These are phyloP conservation scores for Sclerotinia minor DNA, from an alignment of 2,329 filamentous ascomycete species.

Conservation along the genomic window DNA sequence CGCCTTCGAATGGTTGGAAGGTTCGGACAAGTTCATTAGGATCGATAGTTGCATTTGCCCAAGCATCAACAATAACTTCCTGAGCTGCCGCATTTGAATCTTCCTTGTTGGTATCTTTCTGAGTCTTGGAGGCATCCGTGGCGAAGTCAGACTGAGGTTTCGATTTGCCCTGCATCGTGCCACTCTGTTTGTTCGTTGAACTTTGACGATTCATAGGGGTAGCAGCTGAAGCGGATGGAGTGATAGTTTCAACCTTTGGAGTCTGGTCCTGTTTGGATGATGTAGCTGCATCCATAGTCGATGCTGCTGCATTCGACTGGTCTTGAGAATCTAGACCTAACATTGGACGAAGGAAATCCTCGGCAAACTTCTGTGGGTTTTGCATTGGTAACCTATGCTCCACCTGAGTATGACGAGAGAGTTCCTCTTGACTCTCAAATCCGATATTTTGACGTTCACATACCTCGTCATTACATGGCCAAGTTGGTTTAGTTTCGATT, in stretches of 20 bases:
- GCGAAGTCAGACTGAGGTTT: conserved; percentile 29
- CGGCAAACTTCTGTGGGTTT: conserved; percentile 55
- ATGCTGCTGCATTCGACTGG: conserved; percentile 29
- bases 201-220: conserved; percentile 52
- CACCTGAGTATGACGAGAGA: conserved; percentile 55
- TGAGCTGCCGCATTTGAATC: conserved; percentile 36
- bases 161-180: conserved; percentile 36
- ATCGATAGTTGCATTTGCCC: conserved; percentile 54
- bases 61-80: conserved; percentile 34
- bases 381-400: conserved; percentile 59
- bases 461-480: conserved; percentile 52
- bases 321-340: conserved; percentile 57
- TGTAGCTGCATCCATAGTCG: conserved; percentile 31
- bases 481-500: conserved; percentile 32
- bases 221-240: conserved; percentile 39
- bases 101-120: conserved; percentile 36
- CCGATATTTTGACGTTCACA: conserved; percentile 54
- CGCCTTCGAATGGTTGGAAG: conserved; percentile 46
- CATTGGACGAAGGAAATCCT: conserved; percentile 51
- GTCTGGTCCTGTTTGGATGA: conserved; percentile 47
- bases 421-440: conserved; percentile 56
- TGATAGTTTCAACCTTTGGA: conserved; percentile 44
- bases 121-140: conserved; percentile 33
- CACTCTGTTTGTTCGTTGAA: conserved; percentile 54
- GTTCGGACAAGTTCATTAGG: conserved; percentile 51